phyloP scores from a whole-genome alignment of 371 early-diverging fungal species.

The Mucor irregularis region DNA sequence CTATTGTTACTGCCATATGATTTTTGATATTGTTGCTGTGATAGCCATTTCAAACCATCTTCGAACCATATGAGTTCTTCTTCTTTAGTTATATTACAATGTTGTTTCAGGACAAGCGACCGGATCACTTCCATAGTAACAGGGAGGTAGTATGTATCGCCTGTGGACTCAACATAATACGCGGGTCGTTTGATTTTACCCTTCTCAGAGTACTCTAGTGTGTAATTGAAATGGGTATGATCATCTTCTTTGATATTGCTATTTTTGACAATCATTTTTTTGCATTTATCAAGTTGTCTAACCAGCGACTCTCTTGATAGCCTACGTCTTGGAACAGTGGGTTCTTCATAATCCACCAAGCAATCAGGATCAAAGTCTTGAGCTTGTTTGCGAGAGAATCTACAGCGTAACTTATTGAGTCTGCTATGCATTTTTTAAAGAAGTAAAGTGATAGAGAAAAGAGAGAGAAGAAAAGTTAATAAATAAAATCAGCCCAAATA shows the following conservation, averaged over 20 bases:
- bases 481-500: conserved; percentile 11
- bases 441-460: background rate
- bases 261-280: background rate
- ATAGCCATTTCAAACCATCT: conserved; percentile 24
- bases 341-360: conserved; percentile 15
- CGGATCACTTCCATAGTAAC: conserved; percentile 20
- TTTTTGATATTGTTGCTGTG: conserved; percentile 22
- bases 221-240: conserved; percentile 4
- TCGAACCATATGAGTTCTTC: conserved; percentile 24
- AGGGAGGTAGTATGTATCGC: conserved; percentile 1
- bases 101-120: conserved; percentile 17
- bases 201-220: conserved; percentile 13
- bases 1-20: background rate
- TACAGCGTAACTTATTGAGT: background rate
- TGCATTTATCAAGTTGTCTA: conserved; percentile 8
- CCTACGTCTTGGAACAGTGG: background rate
- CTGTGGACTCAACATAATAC: conserved; percentile 1
- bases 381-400: background rate
- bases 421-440: background rate
- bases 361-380: conserved; percentile 8
- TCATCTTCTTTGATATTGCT: background rate
- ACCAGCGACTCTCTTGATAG: conserved; percentile 7
- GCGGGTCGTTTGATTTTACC: conserved; percentile 13
- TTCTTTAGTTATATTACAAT: conserved; percentile 16
- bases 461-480: background rate